phyloP scores from a whole-genome alignment of 108 stramenopile species.

The Skeletonema marinoi region DNA sequence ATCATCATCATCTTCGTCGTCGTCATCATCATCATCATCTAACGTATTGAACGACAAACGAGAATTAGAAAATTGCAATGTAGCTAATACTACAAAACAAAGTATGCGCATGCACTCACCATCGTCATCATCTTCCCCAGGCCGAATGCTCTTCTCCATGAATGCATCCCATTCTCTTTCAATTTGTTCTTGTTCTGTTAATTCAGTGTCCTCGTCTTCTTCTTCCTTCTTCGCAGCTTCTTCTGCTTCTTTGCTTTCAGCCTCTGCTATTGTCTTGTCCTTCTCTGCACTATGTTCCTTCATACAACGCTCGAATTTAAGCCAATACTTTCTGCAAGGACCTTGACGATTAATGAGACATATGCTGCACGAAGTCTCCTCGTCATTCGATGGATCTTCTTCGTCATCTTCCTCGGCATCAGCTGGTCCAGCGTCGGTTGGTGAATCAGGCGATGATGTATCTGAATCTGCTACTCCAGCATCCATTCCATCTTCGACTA shows the following conservation, averaged over 20 bases:
- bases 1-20: conserved; percentile 41
- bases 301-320: conserved; percentile 83
- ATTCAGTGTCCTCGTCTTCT: not conserved
- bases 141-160: conserved; percentile 47
- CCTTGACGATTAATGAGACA: conserved; percentile 86
- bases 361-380: conserved; percentile 82
- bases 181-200: not conserved
- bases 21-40: conserved; percentile 38
- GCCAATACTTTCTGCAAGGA: conserved; percentile 83
- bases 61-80: not conserved
- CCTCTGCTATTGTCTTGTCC: conserved; percentile 23
- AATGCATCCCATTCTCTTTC: conserved; percentile 51
- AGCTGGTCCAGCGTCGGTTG: conserved; percentile 1
- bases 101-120: conserved; percentile 3
- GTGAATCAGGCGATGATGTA: not conserved
- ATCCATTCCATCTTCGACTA: conserved; percentile 30
- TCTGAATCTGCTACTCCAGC: conserved; percentile 13
- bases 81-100: not conserved
- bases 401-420: conserved; percentile 56
- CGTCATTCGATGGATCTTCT: conserved; percentile 74
- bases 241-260: not conserved
- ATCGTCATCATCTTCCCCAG: conserved; percentile 48
- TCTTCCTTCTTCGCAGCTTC: not conserved
- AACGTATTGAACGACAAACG: not conserved
- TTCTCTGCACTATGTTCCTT: conserved; percentile 71